Evolutionary conservation across 2,329 filamentous ascomycete genomes (phyloP).

Genomic region (Diaporthe aspalathi): DNA sequence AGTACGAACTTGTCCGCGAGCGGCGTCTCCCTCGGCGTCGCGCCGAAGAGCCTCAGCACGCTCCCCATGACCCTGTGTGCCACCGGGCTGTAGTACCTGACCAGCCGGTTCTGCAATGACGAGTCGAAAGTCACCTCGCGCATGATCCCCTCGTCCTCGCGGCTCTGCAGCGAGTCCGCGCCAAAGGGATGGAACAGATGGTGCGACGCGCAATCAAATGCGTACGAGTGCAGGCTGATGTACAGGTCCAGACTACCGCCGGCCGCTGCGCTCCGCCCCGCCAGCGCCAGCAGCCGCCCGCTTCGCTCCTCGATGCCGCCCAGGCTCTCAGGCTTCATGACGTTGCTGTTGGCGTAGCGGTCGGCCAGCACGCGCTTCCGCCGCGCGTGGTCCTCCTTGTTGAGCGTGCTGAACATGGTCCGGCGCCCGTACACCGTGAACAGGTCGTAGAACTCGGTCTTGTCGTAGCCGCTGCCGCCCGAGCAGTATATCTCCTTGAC

Average conservation of each 20-base stretch:
- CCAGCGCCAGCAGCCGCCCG: slow-evolving; percentile 64
- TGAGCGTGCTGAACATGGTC: slow-evolving; percentile 70
- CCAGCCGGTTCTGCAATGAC: slow-evolving; percentile 72
- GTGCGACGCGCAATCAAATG: slow-evolving; percentile 76
- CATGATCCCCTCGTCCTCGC: slow-evolving; percentile 73
- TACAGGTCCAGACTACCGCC: slow-evolving; percentile 68
- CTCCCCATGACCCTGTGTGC: slow-evolving; percentile 61
- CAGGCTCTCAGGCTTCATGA: slow-evolving; percentile 67
- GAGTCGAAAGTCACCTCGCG: slow-evolving; percentile 75
- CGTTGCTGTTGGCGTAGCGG: slow-evolving; percentile 75
- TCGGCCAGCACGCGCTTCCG: slow-evolving; percentile 73
- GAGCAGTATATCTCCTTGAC: slow-evolving; percentile 73
- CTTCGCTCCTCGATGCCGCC: slow-evolving; percentile 69
- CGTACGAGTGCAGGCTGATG: slow-evolving; percentile 74
- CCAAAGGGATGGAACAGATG: slow-evolving; percentile 77
- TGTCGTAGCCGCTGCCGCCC: slow-evolving; percentile 72
- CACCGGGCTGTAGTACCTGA: slow-evolving; percentile 67
- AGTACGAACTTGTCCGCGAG: slow-evolving; percentile 70
- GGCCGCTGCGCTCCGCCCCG: slow-evolving; percentile 52
- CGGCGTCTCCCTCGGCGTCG: slow-evolving; percentile 67
- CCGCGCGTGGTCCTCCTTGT: slow-evolving; percentile 71
- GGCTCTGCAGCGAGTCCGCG: slow-evolving; percentile 66
- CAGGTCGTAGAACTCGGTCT: slow-evolving; percentile 72
- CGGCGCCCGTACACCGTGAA: slow-evolving; percentile 69
- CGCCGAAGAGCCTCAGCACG: slow-evolving; percentile 57